A percentile compares a stretch with the other conserved stretches of the same genome.
These are phyloP conservation scores for Fusarium anthophilum DNA, from an alignment of 2,329 filamentous ascomycete genomes.

Conservation along the genomic window DNA sequence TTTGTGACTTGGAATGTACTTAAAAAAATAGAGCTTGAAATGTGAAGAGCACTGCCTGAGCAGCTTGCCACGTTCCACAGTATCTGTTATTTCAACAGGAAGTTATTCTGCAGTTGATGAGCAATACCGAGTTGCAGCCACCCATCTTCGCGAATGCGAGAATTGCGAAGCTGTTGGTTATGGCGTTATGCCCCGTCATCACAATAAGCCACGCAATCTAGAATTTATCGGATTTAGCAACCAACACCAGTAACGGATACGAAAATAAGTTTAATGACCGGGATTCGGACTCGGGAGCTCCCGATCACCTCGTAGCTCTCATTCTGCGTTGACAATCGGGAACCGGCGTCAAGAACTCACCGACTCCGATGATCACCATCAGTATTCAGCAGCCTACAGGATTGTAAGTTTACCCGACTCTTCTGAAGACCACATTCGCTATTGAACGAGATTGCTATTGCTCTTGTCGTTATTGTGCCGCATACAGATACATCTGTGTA, in stretches of 20 bases:
- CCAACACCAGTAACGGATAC: not conserved
- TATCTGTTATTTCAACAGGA: not conserved
- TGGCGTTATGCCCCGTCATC: not conserved
- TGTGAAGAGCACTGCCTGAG: not conserved
- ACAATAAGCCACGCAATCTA: not conserved
- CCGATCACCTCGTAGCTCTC: not conserved
- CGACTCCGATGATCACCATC: conserved; percentile 9
- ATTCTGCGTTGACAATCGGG: not conserved
- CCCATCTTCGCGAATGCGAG: not conserved
- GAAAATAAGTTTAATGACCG: conserved; percentile 7
- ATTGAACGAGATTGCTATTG: not conserved
- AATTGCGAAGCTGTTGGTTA: not conserved
- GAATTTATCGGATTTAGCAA: not conserved
- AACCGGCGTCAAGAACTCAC: conserved; percentile 4
- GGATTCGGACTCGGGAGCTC: conserved; percentile 13
- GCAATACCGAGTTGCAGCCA: not conserved
- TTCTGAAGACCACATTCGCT: not conserved
- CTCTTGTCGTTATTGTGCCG: not conserved
- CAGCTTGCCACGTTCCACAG: not conserved
- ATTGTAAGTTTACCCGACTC: not conserved
- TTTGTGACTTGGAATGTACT: not conserved
- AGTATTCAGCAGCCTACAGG: not conserved
- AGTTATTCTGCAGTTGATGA: not conserved
- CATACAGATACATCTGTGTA: not conserved
- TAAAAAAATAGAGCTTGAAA: not conserved